phyloP scores from a whole-genome alignment of 2,329 filamentous ascomycete species.

The Didymella segeticola region DNA sequence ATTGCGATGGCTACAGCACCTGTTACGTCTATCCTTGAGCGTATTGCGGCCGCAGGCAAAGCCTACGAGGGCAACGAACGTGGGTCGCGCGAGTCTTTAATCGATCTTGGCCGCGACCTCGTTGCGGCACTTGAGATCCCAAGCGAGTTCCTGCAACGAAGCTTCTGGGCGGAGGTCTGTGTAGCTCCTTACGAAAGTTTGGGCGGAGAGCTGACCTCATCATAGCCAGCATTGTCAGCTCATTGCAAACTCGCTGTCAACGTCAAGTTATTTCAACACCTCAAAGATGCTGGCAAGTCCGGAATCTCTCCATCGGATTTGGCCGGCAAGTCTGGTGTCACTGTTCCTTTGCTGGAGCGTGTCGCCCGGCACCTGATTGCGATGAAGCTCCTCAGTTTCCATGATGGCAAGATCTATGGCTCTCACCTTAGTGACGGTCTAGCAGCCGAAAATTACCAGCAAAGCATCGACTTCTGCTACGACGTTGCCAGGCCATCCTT shows the following conservation, averaged over 20 bases:
- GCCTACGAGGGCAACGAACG: slow-evolving; percentile 43
- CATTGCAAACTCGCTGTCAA: slow-evolving; percentile 48
- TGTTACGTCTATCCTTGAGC: slow-evolving; percentile 25
- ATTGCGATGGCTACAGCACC: slow-evolving; percentile 4
- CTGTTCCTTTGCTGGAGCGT: slow-evolving; percentile 38
- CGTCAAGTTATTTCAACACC: slow-evolving; percentile 45
- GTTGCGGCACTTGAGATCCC: slow-evolving; percentile 48
- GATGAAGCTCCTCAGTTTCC: slow-evolving; percentile 46
- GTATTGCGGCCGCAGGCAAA: slow-evolving; percentile 30
- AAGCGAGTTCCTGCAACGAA: slow-evolving; percentile 47
- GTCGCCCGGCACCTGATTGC: slow-evolving; percentile 49
- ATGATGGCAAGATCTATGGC: slow-evolving; percentile 33
- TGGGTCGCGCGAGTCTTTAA: slow-evolving; percentile 48
- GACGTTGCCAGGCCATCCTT: slow-evolving; percentile 40
- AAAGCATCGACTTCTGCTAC: slow-evolving; percentile 49
- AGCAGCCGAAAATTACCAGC: slow-evolving; percentile 45
- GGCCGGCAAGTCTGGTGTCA: slow-evolving; percentile 39
- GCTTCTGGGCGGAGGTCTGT: slow-evolving; percentile 51
- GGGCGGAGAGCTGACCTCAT: background rate
- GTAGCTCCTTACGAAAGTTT: background rate
- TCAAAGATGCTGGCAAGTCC: slow-evolving; percentile 33
- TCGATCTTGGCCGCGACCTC: slow-evolving; percentile 46
- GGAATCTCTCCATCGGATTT: slow-evolving; percentile 36
- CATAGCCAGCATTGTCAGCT: slow-evolving; percentile 46
- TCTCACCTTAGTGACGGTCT: slow-evolving; percentile 45